Conservation (phyloP, 2,329 filamentous ascomycete genomes). For the Camillea tinctor region DNA sequence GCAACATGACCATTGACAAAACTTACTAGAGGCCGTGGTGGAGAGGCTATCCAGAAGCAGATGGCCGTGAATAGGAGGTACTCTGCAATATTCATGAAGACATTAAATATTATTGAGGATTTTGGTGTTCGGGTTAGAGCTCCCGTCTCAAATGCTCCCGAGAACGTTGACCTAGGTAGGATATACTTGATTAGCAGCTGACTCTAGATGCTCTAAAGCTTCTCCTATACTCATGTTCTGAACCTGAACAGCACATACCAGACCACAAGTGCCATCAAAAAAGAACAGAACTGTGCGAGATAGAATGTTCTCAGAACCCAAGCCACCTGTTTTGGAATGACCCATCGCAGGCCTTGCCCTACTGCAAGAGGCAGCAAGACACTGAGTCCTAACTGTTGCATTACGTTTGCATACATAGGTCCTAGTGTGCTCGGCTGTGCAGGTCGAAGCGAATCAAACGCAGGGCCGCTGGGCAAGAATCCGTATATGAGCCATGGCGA, state of each 20-base stretch:
- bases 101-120: slow-evolving; percentile 63
- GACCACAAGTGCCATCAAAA: slow-evolving; percentile 47
- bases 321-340: slow-evolving; percentile 50
- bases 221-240: neutral
- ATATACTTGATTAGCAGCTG: slow-evolving; percentile 35
- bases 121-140: slow-evolving; percentile 58
- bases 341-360: slow-evolving; percentile 59
- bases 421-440: slow-evolving; percentile 52
- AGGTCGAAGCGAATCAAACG: slow-evolving; percentile 57
- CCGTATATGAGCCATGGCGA: slow-evolving; percentile 63
- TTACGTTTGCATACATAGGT: slow-evolving; percentile 63
- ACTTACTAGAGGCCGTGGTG: slow-evolving; percentile 35
- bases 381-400: slow-evolving; percentile 66
- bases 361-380: slow-evolving; percentile 63
- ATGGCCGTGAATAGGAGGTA: slow-evolving; percentile 63
- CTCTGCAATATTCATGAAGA: slow-evolving; percentile 65
- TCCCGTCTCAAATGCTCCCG: slow-evolving; percentile 62
- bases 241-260: too few species aligned
- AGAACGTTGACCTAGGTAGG: slow-evolving; percentile 61
- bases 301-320: slow-evolving; percentile 54
- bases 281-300: slow-evolving; percentile 47
- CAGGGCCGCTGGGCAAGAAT: slow-evolving; percentile 52
- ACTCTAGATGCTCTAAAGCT: slow-evolving; percentile 1
- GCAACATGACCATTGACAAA: slow-evolving; percentile 35
- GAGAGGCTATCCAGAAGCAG: slow-evolving; percentile 52